phyloP scores from a whole-genome alignment of 305 asterid species.

The Plantago rigida region DNA sequence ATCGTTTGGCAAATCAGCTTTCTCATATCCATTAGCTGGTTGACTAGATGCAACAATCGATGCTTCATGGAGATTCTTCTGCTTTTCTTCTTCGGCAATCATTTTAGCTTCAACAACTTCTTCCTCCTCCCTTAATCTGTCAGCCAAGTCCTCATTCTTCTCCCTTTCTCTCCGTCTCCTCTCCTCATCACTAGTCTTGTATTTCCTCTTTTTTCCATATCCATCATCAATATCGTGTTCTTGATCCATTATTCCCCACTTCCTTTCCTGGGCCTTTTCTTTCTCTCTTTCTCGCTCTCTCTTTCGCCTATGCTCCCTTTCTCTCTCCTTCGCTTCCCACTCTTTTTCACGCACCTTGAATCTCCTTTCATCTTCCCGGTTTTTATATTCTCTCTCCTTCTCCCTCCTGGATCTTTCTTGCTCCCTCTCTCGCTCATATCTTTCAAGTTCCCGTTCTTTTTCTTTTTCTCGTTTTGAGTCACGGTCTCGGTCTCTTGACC shows the following conservation, averaged over 20 bases:
- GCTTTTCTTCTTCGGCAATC: slow-evolving; percentile 60
- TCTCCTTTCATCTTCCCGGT: slow-evolving; percentile 93
- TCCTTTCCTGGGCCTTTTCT: slow-evolving; percentile 76
- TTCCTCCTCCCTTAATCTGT: slow-evolving; percentile 74
- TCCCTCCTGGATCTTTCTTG: slow-evolving; percentile 91
- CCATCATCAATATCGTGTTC: slow-evolving; percentile 82
- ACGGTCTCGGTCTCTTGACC: slow-evolving; percentile 71
- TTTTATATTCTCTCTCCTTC: slow-evolving; percentile 82
- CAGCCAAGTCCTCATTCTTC: slow-evolving; percentile 81
- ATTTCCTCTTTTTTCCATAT: slow-evolving; percentile 66
- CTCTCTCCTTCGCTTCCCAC: slow-evolving; percentile 94
- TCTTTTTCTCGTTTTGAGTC: slow-evolving; percentile 49
- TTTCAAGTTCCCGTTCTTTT: slow-evolving; percentile 84
- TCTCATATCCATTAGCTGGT: slow-evolving; percentile 39
- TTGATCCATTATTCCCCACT: slow-evolving; percentile 69
- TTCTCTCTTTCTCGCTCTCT: slow-evolving; percentile 85
- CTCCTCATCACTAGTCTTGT: slow-evolving; percentile 76
- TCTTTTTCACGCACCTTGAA: slow-evolving; percentile 81
- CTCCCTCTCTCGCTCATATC: slow-evolving; percentile 90
- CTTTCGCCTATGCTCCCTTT: slow-evolving; percentile 79
- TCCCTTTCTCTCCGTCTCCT: slow-evolving; percentile 80
- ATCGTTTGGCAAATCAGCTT: slow-evolving; percentile 37
- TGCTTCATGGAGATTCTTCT: slow-evolving; percentile 55
- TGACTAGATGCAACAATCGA: slow-evolving; percentile 36
- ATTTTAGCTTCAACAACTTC: slow-evolving; percentile 68